A percentile compares a stretch with the other conserved stretches of the same genome.
Evolutionary conservation across 2,329 filamentous ascomycete species (phyloP).

Genomic region (Talaromyces sp.): DNA sequence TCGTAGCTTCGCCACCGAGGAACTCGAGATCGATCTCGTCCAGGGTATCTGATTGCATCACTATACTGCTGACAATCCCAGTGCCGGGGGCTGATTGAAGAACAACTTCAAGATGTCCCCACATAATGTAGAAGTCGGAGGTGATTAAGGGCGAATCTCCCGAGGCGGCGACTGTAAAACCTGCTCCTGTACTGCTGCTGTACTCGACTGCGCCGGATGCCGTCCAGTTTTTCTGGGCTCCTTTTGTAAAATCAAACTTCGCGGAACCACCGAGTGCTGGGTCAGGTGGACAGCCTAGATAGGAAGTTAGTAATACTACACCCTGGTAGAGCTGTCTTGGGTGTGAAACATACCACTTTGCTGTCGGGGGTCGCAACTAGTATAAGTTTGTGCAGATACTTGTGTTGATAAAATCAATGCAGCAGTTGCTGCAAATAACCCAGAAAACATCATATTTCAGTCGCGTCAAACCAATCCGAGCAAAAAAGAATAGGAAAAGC

Average conservation of each 20-base stretch:
- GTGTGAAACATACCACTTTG: slow-evolving; percentile 20
- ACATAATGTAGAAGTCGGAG: slow-evolving; percentile 99
- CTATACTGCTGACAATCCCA: slow-evolving; percentile 88
- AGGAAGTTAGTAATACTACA: neutral
- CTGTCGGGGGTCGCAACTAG: slow-evolving; percentile 40
- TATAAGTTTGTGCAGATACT: slow-evolving; percentile 40
- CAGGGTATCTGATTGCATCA: slow-evolving; percentile 82
- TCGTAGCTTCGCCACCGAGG: slow-evolving; percentile 68
- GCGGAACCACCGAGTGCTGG: slow-evolving; percentile 79
- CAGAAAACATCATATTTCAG: slow-evolving; percentile 32
- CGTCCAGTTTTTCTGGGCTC: slow-evolving; percentile 72
- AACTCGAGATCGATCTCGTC: slow-evolving; percentile 99
- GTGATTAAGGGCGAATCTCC: slow-evolving; percentile 82
- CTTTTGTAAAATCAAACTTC: slow-evolving; percentile 75
- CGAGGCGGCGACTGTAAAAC: slow-evolving; percentile 69
- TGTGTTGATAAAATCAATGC: slow-evolving; percentile 26
- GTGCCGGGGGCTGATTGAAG: slow-evolving; percentile 81
- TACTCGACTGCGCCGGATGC: slow-evolving; percentile 65
- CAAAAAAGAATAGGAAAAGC: neutral
- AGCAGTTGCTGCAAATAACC: slow-evolving; percentile 22
- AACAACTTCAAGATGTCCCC: slow-evolving; percentile 79
- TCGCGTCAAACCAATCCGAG: neutral
- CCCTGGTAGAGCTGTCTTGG: neutral
- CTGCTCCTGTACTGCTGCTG: slow-evolving; percentile 65
- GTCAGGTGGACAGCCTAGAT: slow-evolving; percentile 62